Conservation (phyloP, 306 rosid genomes). For the Dryas octopetala region DNA sequence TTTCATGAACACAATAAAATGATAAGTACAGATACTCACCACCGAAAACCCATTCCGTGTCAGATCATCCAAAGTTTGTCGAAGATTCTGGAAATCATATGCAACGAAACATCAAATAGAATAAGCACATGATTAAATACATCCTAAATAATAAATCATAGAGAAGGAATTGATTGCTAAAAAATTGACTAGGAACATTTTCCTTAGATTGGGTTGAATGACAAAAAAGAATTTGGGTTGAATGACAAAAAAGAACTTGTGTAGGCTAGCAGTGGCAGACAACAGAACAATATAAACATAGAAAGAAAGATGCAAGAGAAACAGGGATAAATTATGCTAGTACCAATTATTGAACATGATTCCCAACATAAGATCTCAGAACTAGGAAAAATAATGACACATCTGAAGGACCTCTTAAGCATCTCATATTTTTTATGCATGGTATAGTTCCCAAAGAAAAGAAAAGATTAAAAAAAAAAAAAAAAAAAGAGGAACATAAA, state of each 20-base stretch:
- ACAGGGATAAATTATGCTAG: neutral
- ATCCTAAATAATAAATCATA: neutral
- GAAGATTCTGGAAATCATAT: constrained; percentile 72
- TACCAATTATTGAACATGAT: neutral
- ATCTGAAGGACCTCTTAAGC: constrained; percentile 5
- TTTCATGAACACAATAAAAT: neutral
- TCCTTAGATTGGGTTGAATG: neutral
- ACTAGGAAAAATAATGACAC: neutral
- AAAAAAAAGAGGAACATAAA: neutral
- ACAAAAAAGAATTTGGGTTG: neutral
- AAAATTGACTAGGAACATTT: neutral
- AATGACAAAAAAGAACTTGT: neutral
- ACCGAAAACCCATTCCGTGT: constrained; percentile 86
- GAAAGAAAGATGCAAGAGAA: neutral
- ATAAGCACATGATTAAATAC: neutral
- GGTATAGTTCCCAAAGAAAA: neutral
- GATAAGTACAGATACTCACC: constrained; percentile 42
- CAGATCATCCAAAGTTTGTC: constrained; percentile 92
- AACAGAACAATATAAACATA: neutral
- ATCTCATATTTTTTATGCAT: neutral
- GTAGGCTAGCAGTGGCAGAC: neutral
- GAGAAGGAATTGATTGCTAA: neutral
- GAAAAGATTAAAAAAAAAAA: neutral
- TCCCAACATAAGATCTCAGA: neutral
- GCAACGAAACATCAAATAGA: constrained; percentile 23